Evolutionary conservation across 495 filamentous ascomycete genomes (phyloP).

Genomic region (Melanomma pulvis-pyrius): DNA sequence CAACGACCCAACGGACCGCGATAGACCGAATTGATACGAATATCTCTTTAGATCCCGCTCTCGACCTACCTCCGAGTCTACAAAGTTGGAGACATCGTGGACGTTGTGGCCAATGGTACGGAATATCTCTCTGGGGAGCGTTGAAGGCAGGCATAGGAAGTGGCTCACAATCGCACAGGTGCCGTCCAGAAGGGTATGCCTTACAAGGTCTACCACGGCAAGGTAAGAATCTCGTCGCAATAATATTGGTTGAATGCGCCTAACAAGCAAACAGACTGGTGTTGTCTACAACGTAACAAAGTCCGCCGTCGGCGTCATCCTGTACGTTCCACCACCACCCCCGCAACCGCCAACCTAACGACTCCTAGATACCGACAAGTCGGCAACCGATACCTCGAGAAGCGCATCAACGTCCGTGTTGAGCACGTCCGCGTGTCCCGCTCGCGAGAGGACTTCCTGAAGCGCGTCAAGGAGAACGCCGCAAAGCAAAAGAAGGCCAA

Average conservation of each 20-base stretch:
- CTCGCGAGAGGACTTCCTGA: constrained; percentile 92
- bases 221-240: constrained; percentile 40
- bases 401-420: constrained; percentile 97
- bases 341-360: constrained; percentile 1
- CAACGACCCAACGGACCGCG: constrained; percentile 57
- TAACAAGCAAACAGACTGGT: constrained; percentile 61
- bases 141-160: neutral
- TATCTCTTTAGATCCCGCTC: constrained; percentile 82
- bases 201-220: constrained; percentile 98
- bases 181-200: constrained; percentile 67
- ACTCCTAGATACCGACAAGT: constrained; percentile 79
- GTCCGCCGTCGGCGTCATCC: constrained; percentile 92
- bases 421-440: constrained; percentile 95
- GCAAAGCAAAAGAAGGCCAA: constrained; percentile 89
- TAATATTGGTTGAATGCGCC: neutral
- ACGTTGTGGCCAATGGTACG: constrained; percentile 33
- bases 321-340: constrained; percentile 43
- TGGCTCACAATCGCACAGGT: constrained; percentile 37
- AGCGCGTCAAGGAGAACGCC: constrained; percentile 93
- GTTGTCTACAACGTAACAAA: constrained; percentile 98
- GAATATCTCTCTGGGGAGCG: constrained; percentile 9
- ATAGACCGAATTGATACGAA: constrained; percentile 47
- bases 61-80: constrained; percentile 85
- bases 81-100: constrained; percentile 69
- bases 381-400: constrained; percentile 97